Conservation (phyloP, 192 early-diverging fungal genomes). For the Mortierella hygrophila region DNA sequence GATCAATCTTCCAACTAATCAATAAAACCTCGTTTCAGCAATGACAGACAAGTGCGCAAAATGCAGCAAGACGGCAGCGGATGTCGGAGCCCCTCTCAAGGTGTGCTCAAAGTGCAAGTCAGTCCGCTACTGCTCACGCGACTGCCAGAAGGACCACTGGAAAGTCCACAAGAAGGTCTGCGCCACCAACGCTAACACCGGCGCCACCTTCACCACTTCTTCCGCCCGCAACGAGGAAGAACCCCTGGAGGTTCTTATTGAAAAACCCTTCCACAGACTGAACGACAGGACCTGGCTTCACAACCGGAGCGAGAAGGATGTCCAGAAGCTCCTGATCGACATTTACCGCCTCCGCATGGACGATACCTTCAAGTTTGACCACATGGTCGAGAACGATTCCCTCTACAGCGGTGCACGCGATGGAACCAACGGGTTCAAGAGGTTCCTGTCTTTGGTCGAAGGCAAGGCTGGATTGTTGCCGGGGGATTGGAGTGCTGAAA, state of each 20-base stretch:
- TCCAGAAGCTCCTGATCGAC: constrained; percentile 32
- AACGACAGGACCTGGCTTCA: constrained; percentile 7
- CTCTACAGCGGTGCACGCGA: constrained; percentile 25
- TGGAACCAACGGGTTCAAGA: constrained; percentile 2
- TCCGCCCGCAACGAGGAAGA: not conserved
- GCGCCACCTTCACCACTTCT: not conserved
- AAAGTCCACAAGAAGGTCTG: constrained; percentile 31
- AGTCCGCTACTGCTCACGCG: constrained; percentile 19
- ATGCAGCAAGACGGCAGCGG: constrained; percentile 5
- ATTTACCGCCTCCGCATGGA: constrained; percentile 29
- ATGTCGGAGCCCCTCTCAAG: constrained; percentile 11
- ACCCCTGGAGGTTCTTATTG: not conserved
- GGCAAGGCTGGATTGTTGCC: constrained; percentile 14
- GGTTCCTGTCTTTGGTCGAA: constrained; percentile 16
- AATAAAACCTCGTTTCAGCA: not conserved
- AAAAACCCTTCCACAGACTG: constrained; percentile 8
- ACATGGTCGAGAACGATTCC: constrained; percentile 12
- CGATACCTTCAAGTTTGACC: constrained; percentile 34
- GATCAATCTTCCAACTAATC: not conserved
- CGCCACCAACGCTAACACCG: not conserved
- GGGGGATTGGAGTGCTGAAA: constrained; percentile 19
- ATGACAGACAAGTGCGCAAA: not conserved
- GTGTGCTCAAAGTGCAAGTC: constrained; percentile 19
- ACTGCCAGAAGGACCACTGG: constrained; percentile 32
- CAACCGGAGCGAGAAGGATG: constrained; percentile 12